Evolutionary conservation across 768 basidiomycete genomes (phyloP), one percentile per base, ranked within the genome.

Genomic region (Cystofilobasidium capitatum): DNA sequence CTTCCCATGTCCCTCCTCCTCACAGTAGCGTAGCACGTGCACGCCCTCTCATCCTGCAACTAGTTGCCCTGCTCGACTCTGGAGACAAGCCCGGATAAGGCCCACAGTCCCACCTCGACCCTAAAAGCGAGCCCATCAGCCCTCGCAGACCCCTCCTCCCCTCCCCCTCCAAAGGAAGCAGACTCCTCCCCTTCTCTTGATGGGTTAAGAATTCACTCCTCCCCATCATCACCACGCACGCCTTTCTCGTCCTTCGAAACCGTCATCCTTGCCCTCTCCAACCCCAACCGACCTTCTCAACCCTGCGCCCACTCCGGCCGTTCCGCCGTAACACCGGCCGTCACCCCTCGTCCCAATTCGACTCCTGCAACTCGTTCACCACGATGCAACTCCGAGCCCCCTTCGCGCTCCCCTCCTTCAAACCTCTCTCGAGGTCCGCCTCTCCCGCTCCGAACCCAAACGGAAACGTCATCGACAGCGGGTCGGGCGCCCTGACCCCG

Each of bases 371-470:
- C n/a, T n/a, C n/a, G n/a, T 37, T 55, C 35, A 22, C 60, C 36
- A 16, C 22, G 2, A 69, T 69, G 68, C 62, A 40, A 14, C 45
- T 69, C 45, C 44, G 58, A 35, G 37, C 68, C 22, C 62, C 68
- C 14, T 69, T 69, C 31, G 47, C 68, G 16, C 68, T 69, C 26
- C 68, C 68, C 5, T 60, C 68, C 42, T 69, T 69, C 63, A 69
- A 69, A 40, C 68, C 68, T 7, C 68, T 69, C 58, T 69, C 68
- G 4, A 62, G 68, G 3, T 58, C 68, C 22, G 42, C 62, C 29
- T 69, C 68, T 3, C 68, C 68, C 13, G 68, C 66, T 13, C 61
- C 65, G 58, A 35, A 44, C 42, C 31, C 39, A 40, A 20, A 55
- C 51, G 14, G 40, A 7, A 17, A 36, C 64, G 12, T 26, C 3